Conservation (phyloP, 2,329 filamentous ascomycete genomes). For the Teratosphaeria pseudoeucalypti region DNA sequence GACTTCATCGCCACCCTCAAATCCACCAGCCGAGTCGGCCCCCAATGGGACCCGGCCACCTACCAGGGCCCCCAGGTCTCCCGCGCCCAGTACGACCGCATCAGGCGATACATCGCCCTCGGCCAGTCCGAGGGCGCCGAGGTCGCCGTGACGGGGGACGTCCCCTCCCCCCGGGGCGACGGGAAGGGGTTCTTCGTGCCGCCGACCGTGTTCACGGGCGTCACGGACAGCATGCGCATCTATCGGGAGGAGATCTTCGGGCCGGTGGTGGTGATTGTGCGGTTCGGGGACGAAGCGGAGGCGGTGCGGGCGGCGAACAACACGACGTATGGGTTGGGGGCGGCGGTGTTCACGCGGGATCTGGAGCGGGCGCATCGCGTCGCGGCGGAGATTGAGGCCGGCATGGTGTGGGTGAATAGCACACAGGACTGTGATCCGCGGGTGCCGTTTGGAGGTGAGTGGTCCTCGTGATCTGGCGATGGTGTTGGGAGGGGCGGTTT, state of each 20-base stretch:
- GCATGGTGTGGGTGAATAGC: constrained; percentile 39
- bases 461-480: too few species aligned
- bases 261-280: constrained; percentile 31
- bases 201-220: constrained; percentile 10
- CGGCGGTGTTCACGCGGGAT: constrained; percentile 33
- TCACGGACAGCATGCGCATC: constrained; percentile 8
- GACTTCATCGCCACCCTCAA: constrained; percentile 48
- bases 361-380: constrained; percentile 33
- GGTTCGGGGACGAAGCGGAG: constrained; percentile 31
- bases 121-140: constrained; percentile 8
- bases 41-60: constrained; percentile 55
- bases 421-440: constrained; percentile 30
- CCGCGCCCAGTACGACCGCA: constrained; percentile 54
- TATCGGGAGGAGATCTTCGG: constrained; percentile 34
- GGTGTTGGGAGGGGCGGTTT: background rate
- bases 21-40: constrained; percentile 51
- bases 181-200: constrained; percentile 10
- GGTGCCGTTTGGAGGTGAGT: constrained; percentile 22
- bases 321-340: constrained; percentile 33
- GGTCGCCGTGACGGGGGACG: constrained; percentile 2
- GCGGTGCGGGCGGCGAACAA: constrained; percentile 30
- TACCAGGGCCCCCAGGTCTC: constrained; percentile 64
- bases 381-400: constrained; percentile 33
- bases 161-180: constrained; percentile 31
- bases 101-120: constrained; percentile 55